Conservation (phyloP, 106 monocot species). For the Platanthera zijinensis region DNA sequence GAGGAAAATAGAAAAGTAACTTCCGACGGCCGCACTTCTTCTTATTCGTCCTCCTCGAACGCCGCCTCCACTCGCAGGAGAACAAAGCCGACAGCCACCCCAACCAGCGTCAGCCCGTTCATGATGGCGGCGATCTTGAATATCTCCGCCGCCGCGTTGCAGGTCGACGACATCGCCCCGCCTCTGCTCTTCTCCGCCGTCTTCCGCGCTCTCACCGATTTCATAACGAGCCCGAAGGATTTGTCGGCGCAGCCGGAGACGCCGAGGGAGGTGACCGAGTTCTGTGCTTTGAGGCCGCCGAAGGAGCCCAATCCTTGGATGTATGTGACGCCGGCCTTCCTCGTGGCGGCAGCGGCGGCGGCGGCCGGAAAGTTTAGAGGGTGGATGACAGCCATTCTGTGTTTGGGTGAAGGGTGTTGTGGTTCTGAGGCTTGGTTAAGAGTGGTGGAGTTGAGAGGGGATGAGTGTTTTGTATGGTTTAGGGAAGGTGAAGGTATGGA, state of each 20-base stretch:
- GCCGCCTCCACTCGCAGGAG: slow-evolving; percentile 50
- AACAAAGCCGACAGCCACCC: slow-evolving; percentile 69
- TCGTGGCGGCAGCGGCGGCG: slow-evolving; percentile 1
- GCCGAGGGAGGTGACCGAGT: slow-evolving; percentile 6
- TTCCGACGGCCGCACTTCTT: background rate
- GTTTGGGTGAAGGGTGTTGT: background rate
- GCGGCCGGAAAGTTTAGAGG: slow-evolving; percentile 7
- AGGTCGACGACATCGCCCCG: slow-evolving; percentile 62
- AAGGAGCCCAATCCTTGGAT: slow-evolving; percentile 19
- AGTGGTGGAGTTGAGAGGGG: background rate
- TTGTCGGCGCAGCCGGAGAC: slow-evolving; percentile 7
- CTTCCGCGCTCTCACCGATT: slow-evolving; percentile 16
- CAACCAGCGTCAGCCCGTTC: slow-evolving; percentile 54
- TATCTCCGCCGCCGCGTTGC: slow-evolving; percentile 56
- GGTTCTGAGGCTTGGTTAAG: background rate
- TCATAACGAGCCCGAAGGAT: slow-evolving; percentile 18
- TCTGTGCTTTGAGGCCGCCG: slow-evolving; percentile 17
- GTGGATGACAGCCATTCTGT: slow-evolving; percentile 13
- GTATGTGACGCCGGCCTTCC: slow-evolving; percentile 2
- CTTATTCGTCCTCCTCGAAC: slow-evolving; percentile 21
- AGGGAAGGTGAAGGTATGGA: slow-evolving; percentile 6
- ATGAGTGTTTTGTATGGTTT: slow-evolving; percentile 11
- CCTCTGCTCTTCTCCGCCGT: slow-evolving; percentile 16
- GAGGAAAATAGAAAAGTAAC: background rate
- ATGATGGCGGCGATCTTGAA: slow-evolving; percentile 68